Base-by-base conservation (phyloP, 768 basidiomycete genomes). In the Tricholoma sp. region DNA sequence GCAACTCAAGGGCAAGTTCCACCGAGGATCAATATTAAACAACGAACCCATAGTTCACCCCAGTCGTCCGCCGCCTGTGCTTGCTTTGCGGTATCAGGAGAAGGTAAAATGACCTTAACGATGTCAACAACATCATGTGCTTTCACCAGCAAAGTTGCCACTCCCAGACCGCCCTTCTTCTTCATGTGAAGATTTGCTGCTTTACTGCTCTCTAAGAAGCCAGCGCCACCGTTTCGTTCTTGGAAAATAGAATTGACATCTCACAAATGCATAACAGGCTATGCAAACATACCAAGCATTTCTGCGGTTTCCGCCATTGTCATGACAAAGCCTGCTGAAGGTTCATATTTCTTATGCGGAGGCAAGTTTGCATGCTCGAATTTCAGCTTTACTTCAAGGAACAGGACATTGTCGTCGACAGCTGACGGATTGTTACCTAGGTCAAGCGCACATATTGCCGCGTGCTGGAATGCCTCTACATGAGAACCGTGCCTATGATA, bases 361-460 rank as follows among this genome's bases (percentile, higher is more conserved):
- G 65, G 55, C 0, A 66, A 36, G 6, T 65, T 59, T 20, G 55
- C 56, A 53, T 64, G 59, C 51, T 63, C 42, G 20, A 29, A 13
- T 50, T 63, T 65, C 24, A 65, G 56, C 41, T 60, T 59, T 15
- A 66, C 54, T 57, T 68, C 60, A 17, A 68, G 53, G 55, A 63
- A 62, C n/a, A 67, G n/a, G 33, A 63, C 53, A 18, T 60, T 60
- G 29, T 65, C 58, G 54, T 65, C 61, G 28, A 65, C 49, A 24
- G 59, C 57, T 32, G 54, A 59, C 17, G 62, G 59, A 28, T 61
- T 63, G 39, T 63, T 51, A 4, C 57, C 61, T 45, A 66, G 61
- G 56, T 69, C 62, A 32, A 70, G 63, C 41, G 67, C 65, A 57
- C 66, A 66, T 17, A 66, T 64, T 44, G 56, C 59, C 39, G 69